Conservation (phyloP, 2,329 filamentous ascomycete genomes). For the Epichloe uncinata region DNA sequence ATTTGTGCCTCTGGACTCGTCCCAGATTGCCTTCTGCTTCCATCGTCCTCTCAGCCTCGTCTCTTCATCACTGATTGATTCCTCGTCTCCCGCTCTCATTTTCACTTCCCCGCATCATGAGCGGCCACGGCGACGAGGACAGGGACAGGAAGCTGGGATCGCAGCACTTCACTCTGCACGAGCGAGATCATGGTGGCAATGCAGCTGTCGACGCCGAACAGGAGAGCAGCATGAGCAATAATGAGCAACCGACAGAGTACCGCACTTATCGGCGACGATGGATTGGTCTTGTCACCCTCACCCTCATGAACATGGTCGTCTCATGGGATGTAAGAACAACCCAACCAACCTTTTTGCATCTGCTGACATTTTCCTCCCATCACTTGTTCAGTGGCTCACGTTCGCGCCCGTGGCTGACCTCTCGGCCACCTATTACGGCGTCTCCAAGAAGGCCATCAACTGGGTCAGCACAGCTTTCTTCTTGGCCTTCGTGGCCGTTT, state of each 20-base stretch:
- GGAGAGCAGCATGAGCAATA: conserved; percentile 9
- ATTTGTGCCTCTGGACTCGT: too few relatives aligned
- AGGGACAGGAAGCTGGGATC: conserved; percentile 17
- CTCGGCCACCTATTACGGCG: conserved; percentile 61
- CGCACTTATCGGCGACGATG: conserved; percentile 69
- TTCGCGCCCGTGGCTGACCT: conserved; percentile 72
- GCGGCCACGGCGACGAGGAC: conserved; percentile 1
- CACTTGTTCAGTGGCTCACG: conserved; percentile 59
- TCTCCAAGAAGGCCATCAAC: conserved; percentile 67
- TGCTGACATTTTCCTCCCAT: conserved; percentile 1
- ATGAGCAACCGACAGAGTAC: conserved; percentile 21
- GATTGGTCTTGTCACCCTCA: conserved; percentile 74
- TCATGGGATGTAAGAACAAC: conserved; percentile 75
- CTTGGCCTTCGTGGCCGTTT: conserved; percentile 64
- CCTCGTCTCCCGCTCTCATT: too few relatives aligned
- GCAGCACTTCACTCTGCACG: conserved; percentile 15
- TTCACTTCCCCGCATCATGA: neutral
- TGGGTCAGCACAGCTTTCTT: conserved; percentile 85
- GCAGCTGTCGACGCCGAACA: conserved; percentile 10
- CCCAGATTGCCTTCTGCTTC: neutral
- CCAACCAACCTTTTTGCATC: neutral
- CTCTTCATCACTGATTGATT: too few relatives aligned
- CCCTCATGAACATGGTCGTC: conserved; percentile 80
- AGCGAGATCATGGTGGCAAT: conserved; percentile 11
- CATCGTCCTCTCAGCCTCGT: neutral